phyloP scores from a whole-genome alignment of 2,329 filamentous ascomycete species.

The Trichoderma cornu-damae region DNA sequence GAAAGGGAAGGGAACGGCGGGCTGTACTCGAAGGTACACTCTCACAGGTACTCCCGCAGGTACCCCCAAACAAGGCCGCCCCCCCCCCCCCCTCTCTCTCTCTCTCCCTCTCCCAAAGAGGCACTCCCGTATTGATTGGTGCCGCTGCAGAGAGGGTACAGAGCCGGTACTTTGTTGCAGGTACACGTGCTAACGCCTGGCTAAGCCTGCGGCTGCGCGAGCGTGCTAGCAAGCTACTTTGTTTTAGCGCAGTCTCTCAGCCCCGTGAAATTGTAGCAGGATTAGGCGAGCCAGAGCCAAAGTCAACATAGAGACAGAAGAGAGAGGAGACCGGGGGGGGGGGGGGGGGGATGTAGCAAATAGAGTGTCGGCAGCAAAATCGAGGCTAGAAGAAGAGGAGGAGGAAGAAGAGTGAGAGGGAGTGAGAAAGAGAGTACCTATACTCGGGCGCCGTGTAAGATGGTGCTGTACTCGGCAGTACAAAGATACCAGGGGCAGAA shows the following conservation, averaged over 20 bases:
- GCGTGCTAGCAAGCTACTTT: background rate
- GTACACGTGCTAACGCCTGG: conserved; percentile 8
- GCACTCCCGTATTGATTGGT: background rate
- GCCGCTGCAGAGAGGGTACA: background rate
- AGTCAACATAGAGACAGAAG: no score
- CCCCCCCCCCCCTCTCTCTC: no score
- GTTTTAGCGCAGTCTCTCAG: conserved; percentile 2
- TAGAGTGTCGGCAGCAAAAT: conserved; percentile 10
- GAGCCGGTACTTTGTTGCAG: background rate
- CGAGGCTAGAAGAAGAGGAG: background rate
- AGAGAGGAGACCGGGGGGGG: background rate
- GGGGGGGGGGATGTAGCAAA: conserved; percentile 5
- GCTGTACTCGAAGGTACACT: background rate
- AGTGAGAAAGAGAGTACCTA: background rate
- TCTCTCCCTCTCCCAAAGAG: no score
- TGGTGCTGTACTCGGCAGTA: background rate
- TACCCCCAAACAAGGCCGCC: no score
- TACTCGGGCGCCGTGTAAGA: background rate
- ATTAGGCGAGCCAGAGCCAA: conserved; percentile 6
- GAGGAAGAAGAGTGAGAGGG: background rate
- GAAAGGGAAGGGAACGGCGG: conserved; percentile 6
- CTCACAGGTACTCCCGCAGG: background rate
- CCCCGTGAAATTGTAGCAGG: background rate
- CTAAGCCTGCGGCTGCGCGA: background rate
- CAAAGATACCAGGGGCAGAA: background rate